Evolutionary conservation across 148 eudicot genomes (phyloP).

Genomic region (Camellia japonica): DNA sequence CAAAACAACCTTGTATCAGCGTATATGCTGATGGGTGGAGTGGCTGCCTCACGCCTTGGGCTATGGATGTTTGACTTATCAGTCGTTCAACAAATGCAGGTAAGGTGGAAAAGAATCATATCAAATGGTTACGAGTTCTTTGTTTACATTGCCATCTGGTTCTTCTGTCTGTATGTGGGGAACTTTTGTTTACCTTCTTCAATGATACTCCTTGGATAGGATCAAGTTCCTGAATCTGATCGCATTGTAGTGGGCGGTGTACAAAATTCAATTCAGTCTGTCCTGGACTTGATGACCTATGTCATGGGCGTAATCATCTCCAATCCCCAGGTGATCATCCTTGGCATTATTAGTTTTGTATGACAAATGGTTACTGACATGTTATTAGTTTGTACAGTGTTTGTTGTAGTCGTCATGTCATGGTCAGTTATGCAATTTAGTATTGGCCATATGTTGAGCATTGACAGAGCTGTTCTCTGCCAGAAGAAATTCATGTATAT

Average conservation of each 20-base stretch:
- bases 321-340: slow-evolving; percentile 62
- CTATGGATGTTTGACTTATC: slow-evolving; percentile 97
- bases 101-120: neutral
- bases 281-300: slow-evolving; percentile 77
- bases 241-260: slow-evolving; percentile 89
- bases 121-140: neutral
- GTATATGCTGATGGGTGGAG: slow-evolving; percentile 80
- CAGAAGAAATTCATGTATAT: neutral
- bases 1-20: slow-evolving; percentile 42
- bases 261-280: slow-evolving; percentile 86
- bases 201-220: slow-evolving; percentile 35
- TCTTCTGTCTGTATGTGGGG: neutral
- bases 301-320: slow-evolving; percentile 75
- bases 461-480: neutral
- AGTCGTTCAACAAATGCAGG: slow-evolving; percentile 97
- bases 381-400: too few species aligned
- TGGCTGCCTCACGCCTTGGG: slow-evolving; percentile 87
- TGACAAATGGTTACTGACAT: too few species aligned
- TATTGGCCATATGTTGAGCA: neutral
- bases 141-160: neutral
- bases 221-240: slow-evolving; percentile 74
- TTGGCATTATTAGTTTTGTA: neutral
- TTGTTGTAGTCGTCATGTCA: too few species aligned
- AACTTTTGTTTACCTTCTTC: neutral
- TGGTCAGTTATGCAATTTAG: neutral